Evolutionary conservation across 345 rosid species (phyloP), one percentile per base, ranked within the genome.

Genomic region (Gossypium ekmanianum): DNA sequence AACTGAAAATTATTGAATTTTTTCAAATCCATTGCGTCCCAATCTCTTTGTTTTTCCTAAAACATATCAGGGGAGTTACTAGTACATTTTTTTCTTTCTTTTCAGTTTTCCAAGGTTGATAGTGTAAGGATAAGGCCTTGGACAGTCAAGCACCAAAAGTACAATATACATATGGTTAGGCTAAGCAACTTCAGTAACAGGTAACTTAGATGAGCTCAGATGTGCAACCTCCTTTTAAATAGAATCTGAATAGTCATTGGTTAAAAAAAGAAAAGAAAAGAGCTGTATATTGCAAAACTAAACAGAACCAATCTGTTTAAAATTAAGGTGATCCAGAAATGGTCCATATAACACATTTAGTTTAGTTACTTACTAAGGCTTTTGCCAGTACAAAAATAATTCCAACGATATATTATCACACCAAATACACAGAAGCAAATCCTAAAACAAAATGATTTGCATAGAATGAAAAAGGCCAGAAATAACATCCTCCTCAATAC

Each of bases 401-500:
- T 17, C 16, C 47, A 66, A 14, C 22, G 7, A 18, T 52, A 12
- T 48, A 12, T 16, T 48, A 48, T 11, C 52, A 48, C 52, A 48
- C 12, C 14, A 48, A 11, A 48, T 48, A 11, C 52, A 48, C 29
- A 48, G 48, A 16, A 11, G 52, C 62, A 71, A 54, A 3, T 69
- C 18, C 61, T 50, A 16, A 61, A 68, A 56, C 22, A 58, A 47
- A 75, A 50, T 22, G 17, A 61, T 50, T 17, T 72, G 27, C 2
- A 65, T 24, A 56, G 51, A 67, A 47, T 20, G 66, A 14, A 45
- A 57, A 57, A 2, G 51, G 45, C 24, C 66, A 9, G 17, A 69
- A 54, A 61, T 61, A n/a, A n/a, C 27, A 51, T 52, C 74, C 66
- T 66, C 64, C 6, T 59, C 61, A 9, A 27, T 69, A 71, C 61